Base-by-base conservation (phyloP, 331 rosid genomes). In the Spiraea crenata region DNA sequence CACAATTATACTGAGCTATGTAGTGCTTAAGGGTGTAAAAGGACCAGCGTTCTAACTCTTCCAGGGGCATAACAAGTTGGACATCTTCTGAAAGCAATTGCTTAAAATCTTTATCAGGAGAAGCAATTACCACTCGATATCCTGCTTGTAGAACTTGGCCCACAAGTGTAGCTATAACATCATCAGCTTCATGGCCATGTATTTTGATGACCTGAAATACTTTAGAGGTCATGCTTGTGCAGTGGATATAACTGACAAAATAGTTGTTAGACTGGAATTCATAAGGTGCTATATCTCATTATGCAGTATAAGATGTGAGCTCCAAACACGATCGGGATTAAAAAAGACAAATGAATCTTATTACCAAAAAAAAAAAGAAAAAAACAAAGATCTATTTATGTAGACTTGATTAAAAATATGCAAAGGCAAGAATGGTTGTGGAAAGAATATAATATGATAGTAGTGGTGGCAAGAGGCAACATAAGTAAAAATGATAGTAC, bases 81-180 rank as follows among this genome's bases (percentile, higher is more conserved):
- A 91, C 96, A 79, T 87, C 85, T 17, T 93, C 95, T 44, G 95
- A 91, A 69, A 93, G 89, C 82, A 93, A 85, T 75, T 93, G 97
- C 84, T 91, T 90, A 79, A 93, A 93, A 86, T 93, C 97, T 77
- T 93, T 91, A 83, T 93, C 99, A 35, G 97, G 97, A 16, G 99
- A 93, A 45, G 95, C 97, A 71, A 93, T 85, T 42, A 87, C 97
- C 71, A 84, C 95, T 37, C 57, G 79, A 61, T 80, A 79, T 65
- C 90, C 92, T 75, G 77, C 74, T 52, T 50, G 79, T 56, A 90
- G 80, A 84, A 78, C 97, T 83, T 91, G 88, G 73, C 72, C 90
- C 25, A 70, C 85, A 52, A 93, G 92, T 77, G 97, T 87, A 41
- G 99, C 97, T 42, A 93, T 88, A 79, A 90, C 98, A 77, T 93